Evolutionary conservation across 352 stramenopile genomes (phyloP).

Genomic region (Globisporangium middletonii): DNA sequence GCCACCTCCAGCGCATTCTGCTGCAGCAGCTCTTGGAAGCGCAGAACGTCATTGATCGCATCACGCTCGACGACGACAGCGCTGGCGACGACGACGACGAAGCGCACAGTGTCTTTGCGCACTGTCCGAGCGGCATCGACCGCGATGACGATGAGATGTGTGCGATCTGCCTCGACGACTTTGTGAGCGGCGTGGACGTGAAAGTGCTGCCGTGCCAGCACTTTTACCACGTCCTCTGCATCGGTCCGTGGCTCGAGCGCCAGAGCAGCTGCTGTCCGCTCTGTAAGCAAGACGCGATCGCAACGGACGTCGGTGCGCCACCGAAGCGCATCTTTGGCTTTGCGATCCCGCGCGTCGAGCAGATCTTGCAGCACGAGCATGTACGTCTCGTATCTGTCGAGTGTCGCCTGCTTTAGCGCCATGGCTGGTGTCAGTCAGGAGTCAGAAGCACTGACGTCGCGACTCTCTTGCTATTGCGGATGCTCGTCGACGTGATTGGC

Average conservation of each 20-base stretch:
- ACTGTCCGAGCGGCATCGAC: not conserved
- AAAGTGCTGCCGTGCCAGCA: constrained; percentile 84
- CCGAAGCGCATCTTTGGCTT: constrained; percentile 69
- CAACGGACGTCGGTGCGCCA: constrained; percentile 31
- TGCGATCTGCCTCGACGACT: constrained; percentile 77
- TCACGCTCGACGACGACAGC: constrained; percentile 26
- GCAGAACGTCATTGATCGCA: constrained; percentile 44
- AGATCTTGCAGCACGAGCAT: constrained; percentile 74
- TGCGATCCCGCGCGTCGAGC: constrained; percentile 43
- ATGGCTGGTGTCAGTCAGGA: too few relatives aligned
- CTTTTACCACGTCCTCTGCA: constrained; percentile 83
- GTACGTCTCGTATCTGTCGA: constrained; percentile 15
- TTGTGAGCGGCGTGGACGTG: constrained; percentile 41
- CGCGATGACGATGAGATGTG: constrained; percentile 23
- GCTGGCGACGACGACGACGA: constrained; percentile 3
- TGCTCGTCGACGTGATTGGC: too few relatives aligned
- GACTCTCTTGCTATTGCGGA: too few relatives aligned
- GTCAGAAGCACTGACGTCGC: too few relatives aligned
- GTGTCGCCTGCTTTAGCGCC: too few relatives aligned
- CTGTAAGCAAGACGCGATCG: constrained; percentile 80
- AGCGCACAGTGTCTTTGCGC: not conserved
- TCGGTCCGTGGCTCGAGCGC: constrained; percentile 80
- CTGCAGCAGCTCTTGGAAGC: constrained; percentile 38
- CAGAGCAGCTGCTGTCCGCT: constrained; percentile 75
- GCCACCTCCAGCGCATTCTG: constrained; percentile 38